phyloP scores from a whole-genome alignment of 768 basidiomycete genomes.

The Xerocomus potaroensis region DNA sequence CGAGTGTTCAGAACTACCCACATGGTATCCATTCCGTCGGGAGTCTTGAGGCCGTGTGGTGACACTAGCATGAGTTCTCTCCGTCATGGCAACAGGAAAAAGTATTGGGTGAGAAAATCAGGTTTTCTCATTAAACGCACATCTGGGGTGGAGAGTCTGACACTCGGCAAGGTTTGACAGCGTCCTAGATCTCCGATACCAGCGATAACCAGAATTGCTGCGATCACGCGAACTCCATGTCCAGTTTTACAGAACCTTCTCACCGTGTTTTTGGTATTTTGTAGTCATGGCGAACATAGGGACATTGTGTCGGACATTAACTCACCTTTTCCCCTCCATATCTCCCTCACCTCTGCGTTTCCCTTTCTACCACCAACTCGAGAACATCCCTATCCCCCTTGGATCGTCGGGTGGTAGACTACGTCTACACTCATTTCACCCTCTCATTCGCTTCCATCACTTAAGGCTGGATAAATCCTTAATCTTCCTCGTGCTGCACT shows the following conservation, averaged over 20 bases:
- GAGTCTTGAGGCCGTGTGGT: background rate
- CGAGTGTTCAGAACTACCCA: no score
- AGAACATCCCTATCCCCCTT: background rate
- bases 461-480: background rate
- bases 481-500: background rate
- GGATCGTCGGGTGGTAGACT: constrained; percentile 12
- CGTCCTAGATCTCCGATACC: background rate
- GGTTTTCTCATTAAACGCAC: background rate
- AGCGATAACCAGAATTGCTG: background rate
- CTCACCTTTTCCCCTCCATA: constrained; percentile 4
- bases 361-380: constrained; percentile 1
- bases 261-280: background rate
- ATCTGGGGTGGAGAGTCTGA: background rate
- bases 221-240: background rate
- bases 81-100: background rate
- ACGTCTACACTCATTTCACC: constrained; percentile 23
- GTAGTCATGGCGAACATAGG: constrained; percentile 24
- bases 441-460: constrained; percentile 14
- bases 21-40: background rate
- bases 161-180: background rate
- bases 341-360: constrained; percentile 4
- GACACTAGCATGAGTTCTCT: no score
- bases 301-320: constrained; percentile 9
- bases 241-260: constrained; percentile 4
- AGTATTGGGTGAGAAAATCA: background rate